phyloP scores from a whole-genome alignment of 2,329 filamentous ascomycete genomes.

The Trichoderma pleuroti region DNA sequence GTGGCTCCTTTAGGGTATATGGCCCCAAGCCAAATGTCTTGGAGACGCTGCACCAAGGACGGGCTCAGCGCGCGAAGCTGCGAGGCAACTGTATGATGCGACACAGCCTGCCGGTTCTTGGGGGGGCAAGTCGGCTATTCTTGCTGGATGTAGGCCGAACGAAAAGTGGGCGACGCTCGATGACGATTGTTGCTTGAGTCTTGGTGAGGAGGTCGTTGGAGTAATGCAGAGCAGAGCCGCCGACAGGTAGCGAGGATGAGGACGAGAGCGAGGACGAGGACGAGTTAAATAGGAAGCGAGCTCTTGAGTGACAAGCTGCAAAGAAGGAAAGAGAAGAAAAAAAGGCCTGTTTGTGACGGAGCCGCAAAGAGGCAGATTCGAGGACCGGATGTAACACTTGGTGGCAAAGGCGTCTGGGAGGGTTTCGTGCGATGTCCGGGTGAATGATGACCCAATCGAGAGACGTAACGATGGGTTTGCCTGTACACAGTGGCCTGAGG shows the following conservation, averaged over 20 bases:
- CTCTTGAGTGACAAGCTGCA: background rate
- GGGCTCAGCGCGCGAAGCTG: conserved; percentile 10
- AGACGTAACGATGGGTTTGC: background rate
- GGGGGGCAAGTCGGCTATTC: conserved; percentile 12
- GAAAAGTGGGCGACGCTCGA: conserved; percentile 5
- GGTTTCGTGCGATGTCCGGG: conserved; percentile 10
- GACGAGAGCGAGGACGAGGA: background rate
- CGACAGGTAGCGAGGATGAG: background rate
- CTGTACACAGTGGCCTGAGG: background rate
- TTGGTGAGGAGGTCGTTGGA: background rate
- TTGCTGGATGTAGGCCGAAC: conserved; percentile 1
- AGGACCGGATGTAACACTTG: conserved; percentile 14
- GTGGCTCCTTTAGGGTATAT: conserved; percentile 19
- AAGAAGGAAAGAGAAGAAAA: background rate
- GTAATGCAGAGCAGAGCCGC: background rate
- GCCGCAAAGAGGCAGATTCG: conserved; percentile 17
- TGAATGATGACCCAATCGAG: background rate
- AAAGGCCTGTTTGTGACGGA: background rate
- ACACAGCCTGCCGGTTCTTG: conserved; percentile 10
- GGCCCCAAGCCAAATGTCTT: conserved; percentile 16
- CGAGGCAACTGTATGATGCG: conserved; percentile 11
- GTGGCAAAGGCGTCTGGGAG: background rate
- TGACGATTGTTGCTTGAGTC: background rate
- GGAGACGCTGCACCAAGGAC: conserved; percentile 17
- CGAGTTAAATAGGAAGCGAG: background rate